Conservation (phyloP, 768 basidiomycete genomes). For the Lentinula sp. region DNA sequence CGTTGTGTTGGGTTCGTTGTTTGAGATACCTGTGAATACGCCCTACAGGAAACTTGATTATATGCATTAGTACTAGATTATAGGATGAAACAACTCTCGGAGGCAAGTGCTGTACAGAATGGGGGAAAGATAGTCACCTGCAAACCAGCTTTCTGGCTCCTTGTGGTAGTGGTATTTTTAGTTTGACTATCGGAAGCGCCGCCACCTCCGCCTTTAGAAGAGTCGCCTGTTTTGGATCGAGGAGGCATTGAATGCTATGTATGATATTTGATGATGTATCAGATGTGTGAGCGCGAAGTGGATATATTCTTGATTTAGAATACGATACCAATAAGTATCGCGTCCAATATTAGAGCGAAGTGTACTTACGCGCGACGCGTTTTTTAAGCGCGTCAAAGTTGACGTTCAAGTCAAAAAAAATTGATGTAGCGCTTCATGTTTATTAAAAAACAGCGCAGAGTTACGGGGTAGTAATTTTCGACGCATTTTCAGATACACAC, state of each 20-base stretch:
- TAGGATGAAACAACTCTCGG: neutral
- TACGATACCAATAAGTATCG: neutral
- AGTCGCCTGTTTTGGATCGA: slow-evolving; percentile 46
- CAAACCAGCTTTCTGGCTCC: slow-evolving; percentile 82
- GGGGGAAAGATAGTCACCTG: slow-evolving; percentile 43
- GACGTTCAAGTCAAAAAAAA: neutral
- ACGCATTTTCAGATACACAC: neutral
- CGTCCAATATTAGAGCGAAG: neutral
- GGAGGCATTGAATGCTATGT: slow-evolving; percentile 34
- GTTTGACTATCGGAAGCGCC: slow-evolving; percentile 14
- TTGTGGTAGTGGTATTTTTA: slow-evolving; percentile 45
- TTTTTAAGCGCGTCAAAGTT: neutral
- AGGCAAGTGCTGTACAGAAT: too few species aligned
- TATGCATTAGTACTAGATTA: slow-evolving; percentile 20
- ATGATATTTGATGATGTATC: neutral
- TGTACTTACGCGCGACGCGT: slow-evolving; percentile 6
- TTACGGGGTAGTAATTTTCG: neutral
- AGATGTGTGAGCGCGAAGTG: neutral
- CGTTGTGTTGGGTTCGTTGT: slow-evolving; percentile 86
- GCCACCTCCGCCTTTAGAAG: slow-evolving; percentile 24
- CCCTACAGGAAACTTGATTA: slow-evolving; percentile 76
- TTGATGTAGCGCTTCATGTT: too few species aligned
- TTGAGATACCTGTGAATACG: slow-evolving; percentile 97
- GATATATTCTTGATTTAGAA: neutral
- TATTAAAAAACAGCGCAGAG: too few species aligned